Evolutionary conservation across 2,329 filamentous ascomycete genomes (phyloP).

Genomic region (Ceratocystis huliohia): DNA sequence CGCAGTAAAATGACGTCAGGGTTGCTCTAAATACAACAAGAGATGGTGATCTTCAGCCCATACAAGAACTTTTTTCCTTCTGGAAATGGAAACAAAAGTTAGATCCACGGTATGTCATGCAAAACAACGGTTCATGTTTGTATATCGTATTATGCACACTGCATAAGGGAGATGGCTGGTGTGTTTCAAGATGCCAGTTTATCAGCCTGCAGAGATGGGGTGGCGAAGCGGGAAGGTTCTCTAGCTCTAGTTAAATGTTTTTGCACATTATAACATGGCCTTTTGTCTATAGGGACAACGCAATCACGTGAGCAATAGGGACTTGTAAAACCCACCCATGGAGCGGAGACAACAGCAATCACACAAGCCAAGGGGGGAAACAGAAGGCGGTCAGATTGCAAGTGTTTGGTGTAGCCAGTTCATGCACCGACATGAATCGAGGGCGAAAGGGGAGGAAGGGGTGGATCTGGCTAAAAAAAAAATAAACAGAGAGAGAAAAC

Average conservation of each 20-base stretch:
- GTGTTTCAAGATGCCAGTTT: neutral
- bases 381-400: too few species aligned
- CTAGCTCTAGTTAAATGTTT: too few species aligned
- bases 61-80: neutral
- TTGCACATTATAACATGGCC: too few species aligned
- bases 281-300: too few species aligned
- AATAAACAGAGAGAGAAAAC: neutral
- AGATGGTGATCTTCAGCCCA: neutral
- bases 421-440: too few species aligned
- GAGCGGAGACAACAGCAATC: too few species aligned
- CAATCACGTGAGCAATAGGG: too few species aligned
- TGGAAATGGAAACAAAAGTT: neutral
- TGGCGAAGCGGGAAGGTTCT: neutral
- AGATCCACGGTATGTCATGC: neutral
- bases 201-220: neutral
- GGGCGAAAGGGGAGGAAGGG: too few species aligned
- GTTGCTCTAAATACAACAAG: neutral
- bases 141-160: neutral
- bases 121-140: neutral
- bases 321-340: too few species aligned
- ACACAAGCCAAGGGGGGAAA: too few species aligned
- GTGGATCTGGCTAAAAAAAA: neutral
- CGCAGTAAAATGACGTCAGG: neutral
- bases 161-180: conserved; percentile 7
- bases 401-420: too few species aligned